Evolutionary conservation across 805 yeast genomes (phyloP), one percentile per base, ranked within the genome.

Genomic region (Maudiozyma turicensis): DNA sequence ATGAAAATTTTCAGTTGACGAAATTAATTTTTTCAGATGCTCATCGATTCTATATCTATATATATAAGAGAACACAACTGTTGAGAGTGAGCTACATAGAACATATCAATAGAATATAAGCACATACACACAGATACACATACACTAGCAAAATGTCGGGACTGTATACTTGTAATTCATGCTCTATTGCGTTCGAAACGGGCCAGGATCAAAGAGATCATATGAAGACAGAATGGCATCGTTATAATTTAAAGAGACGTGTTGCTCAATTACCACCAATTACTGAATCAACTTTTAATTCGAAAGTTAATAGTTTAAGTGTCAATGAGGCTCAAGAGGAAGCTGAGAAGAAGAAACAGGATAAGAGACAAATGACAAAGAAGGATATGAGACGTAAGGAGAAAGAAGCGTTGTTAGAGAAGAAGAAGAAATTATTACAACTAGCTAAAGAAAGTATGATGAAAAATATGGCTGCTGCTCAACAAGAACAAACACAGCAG

Each of bases 191-290:
- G 46, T 93, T 93, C 58, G 78, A 82, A 30, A 69, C 79, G 9
- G 80, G 95, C 2, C 85, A 78, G 48, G 78, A 78, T 59, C 99
- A 93, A 70, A 76, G 98, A 58, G 70, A 72, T 46, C 99, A 93
- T 65, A 93, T 93, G 99, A 87, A 86, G 63, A 80, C 96, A 1
- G 99, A 93, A 53, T 93, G 99, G 99, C 99, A 93, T 68, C 78
- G 98, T 60, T 93, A 93, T 68, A 93, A 93, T 64, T 76, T 93
- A 59, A 93, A 93, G 65, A 81, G 99, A 72, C 76, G 95, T 64
- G 98, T 93, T 13, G 96, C 98, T 0, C 77, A 75, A 44, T 70
- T 89, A 52, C 95, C 95, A 20, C 79, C 95, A 0, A 80, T 89
- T 41, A 68, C 79, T 8, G 80, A 85, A 33, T 76, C 74, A 39